Conservation (phyloP, 2,329 filamentous ascomycete genomes). For the Cercospora zeae-maydis region DNA sequence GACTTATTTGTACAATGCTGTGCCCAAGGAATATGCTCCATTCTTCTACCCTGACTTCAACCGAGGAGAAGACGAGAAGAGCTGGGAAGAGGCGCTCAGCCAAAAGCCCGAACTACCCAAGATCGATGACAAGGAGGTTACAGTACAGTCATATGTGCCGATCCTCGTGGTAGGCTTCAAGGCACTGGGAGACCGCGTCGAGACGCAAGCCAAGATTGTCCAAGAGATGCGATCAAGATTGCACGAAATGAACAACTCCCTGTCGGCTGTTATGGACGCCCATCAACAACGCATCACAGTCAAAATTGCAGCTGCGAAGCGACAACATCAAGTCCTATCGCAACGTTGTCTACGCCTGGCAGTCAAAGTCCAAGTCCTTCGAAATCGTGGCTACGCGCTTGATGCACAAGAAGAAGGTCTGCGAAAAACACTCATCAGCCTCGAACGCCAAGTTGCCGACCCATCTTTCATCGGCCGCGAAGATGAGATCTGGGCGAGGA, state of each 20-base stretch:
- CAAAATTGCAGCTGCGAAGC: constrained; percentile 66
- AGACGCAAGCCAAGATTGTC: constrained; percentile 67
- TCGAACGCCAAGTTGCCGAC: constrained; percentile 69
- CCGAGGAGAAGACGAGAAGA: constrained; percentile 64
- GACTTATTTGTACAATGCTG: constrained; percentile 83
- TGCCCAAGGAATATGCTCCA: constrained; percentile 68
- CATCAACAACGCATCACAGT: constrained; percentile 76
- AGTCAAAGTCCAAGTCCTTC: constrained; percentile 73
- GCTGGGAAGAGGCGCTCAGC: constrained; percentile 80
- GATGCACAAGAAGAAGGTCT: constrained; percentile 76
- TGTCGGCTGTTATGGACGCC: constrained; percentile 68
- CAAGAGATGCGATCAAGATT: constrained; percentile 66
- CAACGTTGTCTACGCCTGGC: constrained; percentile 71
- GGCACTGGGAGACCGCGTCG: constrained; percentile 67
- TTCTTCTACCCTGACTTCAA: constrained; percentile 65
- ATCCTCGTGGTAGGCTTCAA: constrained; percentile 72
- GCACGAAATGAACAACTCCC: constrained; percentile 73
- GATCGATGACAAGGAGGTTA: constrained; percentile 23
- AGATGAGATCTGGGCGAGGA: constrained; percentile 80
- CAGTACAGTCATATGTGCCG: constrained; percentile 62
- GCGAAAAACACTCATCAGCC: constrained; percentile 63
- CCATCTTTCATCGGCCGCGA: constrained; percentile 70
- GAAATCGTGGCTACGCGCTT: constrained; percentile 77
- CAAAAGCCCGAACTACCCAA: constrained; percentile 62
- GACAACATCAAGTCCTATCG: constrained; percentile 68